Percentiles rank a stretch among this genome's conserved stretches.
phyloP scores from a whole-genome alignment of 2,329 filamentous ascomycete species.

The Cucurbitaria berberidis region DNA sequence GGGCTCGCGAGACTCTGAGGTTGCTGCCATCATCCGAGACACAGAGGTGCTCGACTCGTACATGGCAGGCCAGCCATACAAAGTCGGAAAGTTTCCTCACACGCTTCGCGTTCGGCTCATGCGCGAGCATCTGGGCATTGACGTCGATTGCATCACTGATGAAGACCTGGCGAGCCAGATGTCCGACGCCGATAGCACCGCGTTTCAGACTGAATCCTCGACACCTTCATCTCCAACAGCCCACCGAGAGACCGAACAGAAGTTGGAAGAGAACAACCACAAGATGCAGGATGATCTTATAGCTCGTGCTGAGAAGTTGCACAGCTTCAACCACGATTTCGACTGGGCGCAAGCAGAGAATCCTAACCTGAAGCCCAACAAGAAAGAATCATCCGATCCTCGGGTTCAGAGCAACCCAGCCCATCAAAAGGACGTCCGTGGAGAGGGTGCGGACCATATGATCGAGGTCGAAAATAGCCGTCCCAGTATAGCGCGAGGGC shows the following conservation, averaged over 20 bases:
- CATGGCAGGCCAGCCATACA: slow-evolving; percentile 89
- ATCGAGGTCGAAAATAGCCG: slow-evolving; percentile 56
- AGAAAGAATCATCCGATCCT: slow-evolving; percentile 62
- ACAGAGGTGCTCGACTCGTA: slow-evolving; percentile 90
- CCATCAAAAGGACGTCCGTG: slow-evolving; percentile 77
- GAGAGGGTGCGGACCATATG: slow-evolving; percentile 79
- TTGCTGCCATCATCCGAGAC: slow-evolving; percentile 87
- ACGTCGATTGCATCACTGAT: slow-evolving; percentile 78
- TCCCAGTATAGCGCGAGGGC: slow-evolving; percentile 65
- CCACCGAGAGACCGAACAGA: slow-evolving; percentile 47
- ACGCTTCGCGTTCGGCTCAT: slow-evolving; percentile 91
- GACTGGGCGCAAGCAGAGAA: slow-evolving; percentile 66
- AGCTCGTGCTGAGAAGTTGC: slow-evolving; percentile 61
- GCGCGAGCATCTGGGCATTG: slow-evolving; percentile 95
- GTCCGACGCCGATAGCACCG: slow-evolving; percentile 71
- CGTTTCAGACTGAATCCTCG: slow-evolving; percentile 51
- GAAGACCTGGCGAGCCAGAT: slow-evolving; percentile 44
- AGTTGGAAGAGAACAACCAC: slow-evolving; percentile 48
- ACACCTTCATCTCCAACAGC: slow-evolving; percentile 41
- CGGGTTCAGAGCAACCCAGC: slow-evolving; percentile 65
- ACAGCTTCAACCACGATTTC: slow-evolving; percentile 79
- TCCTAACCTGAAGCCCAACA: slow-evolving; percentile 61
- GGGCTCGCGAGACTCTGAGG: slow-evolving; percentile 88
- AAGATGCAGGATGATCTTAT: slow-evolving; percentile 63
- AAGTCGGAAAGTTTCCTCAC: slow-evolving; percentile 90